Evolutionary conservation across 2,329 filamentous ascomycete genomes (phyloP), one percentile per base, ranked within the genome.

Genomic region (Chalaropsis thielavioides): DNA sequence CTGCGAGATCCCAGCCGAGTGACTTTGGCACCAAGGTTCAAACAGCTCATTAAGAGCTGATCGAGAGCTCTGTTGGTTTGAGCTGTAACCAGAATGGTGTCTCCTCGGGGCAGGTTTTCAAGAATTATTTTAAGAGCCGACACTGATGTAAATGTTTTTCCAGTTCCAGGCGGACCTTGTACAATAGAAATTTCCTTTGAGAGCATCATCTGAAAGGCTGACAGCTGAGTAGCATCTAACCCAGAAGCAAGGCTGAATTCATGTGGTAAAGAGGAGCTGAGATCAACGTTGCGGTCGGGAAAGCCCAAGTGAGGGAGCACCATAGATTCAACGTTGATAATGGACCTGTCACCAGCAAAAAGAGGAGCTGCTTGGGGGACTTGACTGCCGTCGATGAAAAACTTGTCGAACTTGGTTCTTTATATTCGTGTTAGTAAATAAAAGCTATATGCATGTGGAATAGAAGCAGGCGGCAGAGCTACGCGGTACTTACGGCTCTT

Each of bases 31-130:
- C 74, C 87, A 0, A 70, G 64, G 1, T 76, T 71, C 0, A 83
- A 77, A 17, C 90, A 78, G 64, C 86, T 83, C 0, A 76, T 75
- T 0, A 96, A 77, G 0, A 96, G 77, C 71, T 96, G 91, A 69
- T 96, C 91, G 0, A 96, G 76, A 0, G 91, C 91, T 73, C 96
- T 90, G 67, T 96, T 96, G 0, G 91, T 96, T 70, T 96, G 90
- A 7, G 90, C 90, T 0, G 90, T 82, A 2, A 96, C 79, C 22
- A 96, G 79, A 38, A 96, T 85, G 0, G 89, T 89, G 8, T 85
- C 80, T 66, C 86, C 83, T 0, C 74, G 77, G 1, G 71, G 70
- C 1, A 73, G 72, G 63, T 87, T 89, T 1, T 78, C 74, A 0
- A 90, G 76, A 63, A 92, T 76, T 1, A 86, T 78, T 59, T 82